Evolutionary conservation across 2,329 filamentous ascomycete species (phyloP), one percentile per base, ranked within the genome.

Genomic region (Nannizzia gypsea): DNA sequence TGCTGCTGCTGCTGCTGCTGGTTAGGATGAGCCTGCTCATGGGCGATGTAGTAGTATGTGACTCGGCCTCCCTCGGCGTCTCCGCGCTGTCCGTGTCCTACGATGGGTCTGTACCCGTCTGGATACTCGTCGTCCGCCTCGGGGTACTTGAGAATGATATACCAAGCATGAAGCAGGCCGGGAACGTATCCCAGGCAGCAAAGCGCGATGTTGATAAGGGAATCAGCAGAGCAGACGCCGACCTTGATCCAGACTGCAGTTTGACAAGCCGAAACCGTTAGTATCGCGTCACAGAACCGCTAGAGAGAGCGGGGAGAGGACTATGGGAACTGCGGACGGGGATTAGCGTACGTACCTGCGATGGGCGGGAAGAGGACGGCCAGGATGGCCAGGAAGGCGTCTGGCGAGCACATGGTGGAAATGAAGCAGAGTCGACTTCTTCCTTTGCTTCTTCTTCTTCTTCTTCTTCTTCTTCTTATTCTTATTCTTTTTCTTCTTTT

Each of bases 151-250:
- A 89, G 83, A 75, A 99, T 96, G 74, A 97, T 95, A 81, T 97
- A 99, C 92, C 93, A 97, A 64, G 91, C 84, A 77, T 99, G 93
- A 1, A 99, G 78, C 56, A 97, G 86, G 63, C 92, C 92, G 20
- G 92, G 92, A 62, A 97, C 74, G 70, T 81, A 90, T 67, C 86
- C 88, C 22, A 92, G 83, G 59, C 83, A 72, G 74, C 88, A 93
- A 68, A 97, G 89, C 54, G 91, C 86, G 73, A 97, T 86, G 78
- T 99, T 99, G 79, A 99, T 95, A 68, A 97, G 70, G 6, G 88
- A 92, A 77, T 97, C 93, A 60, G 86, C 90, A 63, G 86, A 88
- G 80, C 93, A 99, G 76, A 99, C 80, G 64, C 93, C 93, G 69
- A 87, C 80, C 78, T 97, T 99, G 63, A 99, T 89, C 93, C 93